Conservation (phyloP, 1,139 yeast species). For the Saccharomyces hybrid region DNA sequence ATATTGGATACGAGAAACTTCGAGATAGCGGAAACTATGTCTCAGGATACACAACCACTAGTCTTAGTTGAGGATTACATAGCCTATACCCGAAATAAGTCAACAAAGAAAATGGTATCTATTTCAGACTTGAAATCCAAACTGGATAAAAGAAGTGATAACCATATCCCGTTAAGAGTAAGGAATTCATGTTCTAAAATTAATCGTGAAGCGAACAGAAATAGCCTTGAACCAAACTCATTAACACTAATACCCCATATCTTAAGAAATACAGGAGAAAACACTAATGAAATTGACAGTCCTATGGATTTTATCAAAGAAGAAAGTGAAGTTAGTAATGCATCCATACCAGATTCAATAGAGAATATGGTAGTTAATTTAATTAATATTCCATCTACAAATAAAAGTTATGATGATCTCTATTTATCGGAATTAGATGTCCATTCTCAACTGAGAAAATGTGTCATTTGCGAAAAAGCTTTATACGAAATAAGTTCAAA, state of each 20-base stretch:
- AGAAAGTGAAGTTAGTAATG: neutral
- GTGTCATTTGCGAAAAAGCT: conserved; percentile 62
- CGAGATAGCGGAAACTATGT: neutral
- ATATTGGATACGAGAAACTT: conserved; percentile 2
- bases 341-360: conserved; percentile 7
- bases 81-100: conserved; percentile 9
- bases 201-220: neutral
- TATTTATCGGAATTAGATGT: conserved; percentile 19
- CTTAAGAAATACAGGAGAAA: neutral
- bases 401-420: conserved; percentile 14
- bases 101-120: conserved; percentile 23
- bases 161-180: conserved; percentile 23
- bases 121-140: conserved; percentile 24
- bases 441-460: conserved; percentile 38
- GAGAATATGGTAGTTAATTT: conserved; percentile 15
- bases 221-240: neutral
- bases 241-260: neutral
- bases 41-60: conserved; percentile 15
- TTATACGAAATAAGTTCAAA: conserved; percentile 55
- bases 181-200: conserved; percentile 4
- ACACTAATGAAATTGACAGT: neutral
- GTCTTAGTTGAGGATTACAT: conserved; percentile 29
- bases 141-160: conserved; percentile 16
- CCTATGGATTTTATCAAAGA: neutral
- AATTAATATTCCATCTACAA: conserved; percentile 10